A percentile compares a stretch with the other conserved stretches of the same genome.
phyloP scores from a whole-genome alignment of 257 asterid genomes.

The Solanum etuberosum region DNA sequence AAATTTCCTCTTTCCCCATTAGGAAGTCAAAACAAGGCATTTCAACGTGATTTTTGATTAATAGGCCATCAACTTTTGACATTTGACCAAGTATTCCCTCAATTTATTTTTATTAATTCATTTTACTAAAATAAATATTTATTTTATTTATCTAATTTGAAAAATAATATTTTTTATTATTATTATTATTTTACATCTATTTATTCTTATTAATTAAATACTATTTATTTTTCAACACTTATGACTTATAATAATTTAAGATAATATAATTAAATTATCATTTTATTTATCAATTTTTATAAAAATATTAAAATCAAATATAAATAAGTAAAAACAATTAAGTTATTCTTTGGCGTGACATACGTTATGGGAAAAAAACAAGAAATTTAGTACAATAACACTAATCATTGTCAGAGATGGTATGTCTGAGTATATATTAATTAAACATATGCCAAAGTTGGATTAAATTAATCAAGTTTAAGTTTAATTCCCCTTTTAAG shows the following conservation, averaged over 20 bases:
- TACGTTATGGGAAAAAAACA: not conserved
- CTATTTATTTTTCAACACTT: not conserved
- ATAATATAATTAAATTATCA: no score
- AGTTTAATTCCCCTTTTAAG: not conserved
- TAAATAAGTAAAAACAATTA: not conserved
- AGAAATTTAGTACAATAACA: not conserved
- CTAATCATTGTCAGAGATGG: not conserved
- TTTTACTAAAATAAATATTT: no score
- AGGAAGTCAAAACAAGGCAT: not conserved
- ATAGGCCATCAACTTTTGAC: not conserved
- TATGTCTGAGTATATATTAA: not conserved
- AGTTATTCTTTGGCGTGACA: not conserved
- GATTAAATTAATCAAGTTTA: not conserved
- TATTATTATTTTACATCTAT: not conserved
- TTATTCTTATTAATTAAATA: no score
- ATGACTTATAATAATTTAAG: not conserved
- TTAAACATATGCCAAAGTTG: not conserved
- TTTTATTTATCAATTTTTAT: no score
- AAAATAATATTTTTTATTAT: no score
- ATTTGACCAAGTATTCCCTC: not conserved
- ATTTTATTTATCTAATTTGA: not conserved
- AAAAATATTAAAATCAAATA: no score
- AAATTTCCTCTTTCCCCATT: not conserved
- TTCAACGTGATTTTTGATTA: not conserved
- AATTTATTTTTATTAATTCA: no score